Evolutionary conservation across 2,329 filamentous ascomycete genomes (phyloP).

Genomic region (Cladosporium cucumerinum): DNA sequence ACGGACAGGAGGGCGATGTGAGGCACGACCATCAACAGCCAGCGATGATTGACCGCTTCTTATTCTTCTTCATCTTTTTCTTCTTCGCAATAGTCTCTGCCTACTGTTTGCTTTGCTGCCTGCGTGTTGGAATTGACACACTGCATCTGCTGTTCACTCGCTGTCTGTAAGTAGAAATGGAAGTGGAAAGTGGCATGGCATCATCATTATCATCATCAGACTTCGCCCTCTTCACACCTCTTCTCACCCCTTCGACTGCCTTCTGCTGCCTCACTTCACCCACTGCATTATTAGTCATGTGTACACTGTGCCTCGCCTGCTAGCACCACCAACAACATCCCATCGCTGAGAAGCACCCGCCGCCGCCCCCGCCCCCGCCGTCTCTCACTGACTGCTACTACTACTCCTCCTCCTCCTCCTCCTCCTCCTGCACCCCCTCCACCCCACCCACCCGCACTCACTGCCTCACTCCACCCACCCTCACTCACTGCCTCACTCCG

Average conservation of each 20-base stretch:
- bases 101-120: too few relatives aligned
- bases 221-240: not conserved
- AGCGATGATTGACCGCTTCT: not conserved
- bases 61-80: too few relatives aligned
- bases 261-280: not conserved
- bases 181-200: too few relatives aligned
- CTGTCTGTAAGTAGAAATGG: not conserved
- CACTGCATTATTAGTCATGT: not conserved
- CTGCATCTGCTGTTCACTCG: not conserved
- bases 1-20: not conserved
- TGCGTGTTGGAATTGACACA: too few relatives aligned
- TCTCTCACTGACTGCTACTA: not conserved
- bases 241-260: slow-evolving; percentile 1
- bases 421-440: too few relatives aligned
- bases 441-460: not conserved
- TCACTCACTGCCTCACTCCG: not conserved
- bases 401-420: not conserved
- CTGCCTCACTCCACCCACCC: not conserved
- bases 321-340: not conserved
- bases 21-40: not conserved
- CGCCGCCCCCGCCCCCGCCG: not conserved
- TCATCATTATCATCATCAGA: too few relatives aligned
- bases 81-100: too few relatives aligned
- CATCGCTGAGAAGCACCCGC: not conserved
- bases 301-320: not conserved